phyloP scores from a whole-genome alignment of 2,329 filamentous ascomycete genomes.

The Diaporthe citri region DNA sequence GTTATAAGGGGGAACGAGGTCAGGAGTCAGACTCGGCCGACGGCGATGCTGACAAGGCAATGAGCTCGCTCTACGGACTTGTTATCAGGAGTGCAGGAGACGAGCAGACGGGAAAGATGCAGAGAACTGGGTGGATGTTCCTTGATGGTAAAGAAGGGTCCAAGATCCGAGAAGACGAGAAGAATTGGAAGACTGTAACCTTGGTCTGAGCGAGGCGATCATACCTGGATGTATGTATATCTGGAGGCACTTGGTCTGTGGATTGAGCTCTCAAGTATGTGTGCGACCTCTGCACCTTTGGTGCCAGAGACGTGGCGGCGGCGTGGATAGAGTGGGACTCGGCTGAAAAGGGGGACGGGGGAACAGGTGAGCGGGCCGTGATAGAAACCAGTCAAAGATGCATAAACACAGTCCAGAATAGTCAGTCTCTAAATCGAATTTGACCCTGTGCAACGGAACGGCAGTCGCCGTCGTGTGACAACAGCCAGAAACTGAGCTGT shows the following conservation, averaged over 20 bases:
- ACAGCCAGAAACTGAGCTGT: background rate
- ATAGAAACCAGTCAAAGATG: background rate
- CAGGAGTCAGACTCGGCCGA: background rate
- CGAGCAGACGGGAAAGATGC: background rate
- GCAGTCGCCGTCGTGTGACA: background rate
- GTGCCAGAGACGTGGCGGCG: background rate
- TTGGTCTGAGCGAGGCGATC: background rate
- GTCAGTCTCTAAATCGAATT: background rate
- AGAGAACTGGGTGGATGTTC: constrained; percentile 9
- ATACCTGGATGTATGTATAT: background rate
- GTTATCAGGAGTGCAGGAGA: background rate
- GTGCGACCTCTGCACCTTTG: background rate
- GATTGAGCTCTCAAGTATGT: background rate
- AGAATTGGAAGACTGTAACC: constrained; percentile 19
- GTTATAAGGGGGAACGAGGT: background rate
- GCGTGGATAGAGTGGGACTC: constrained; percentile 4
- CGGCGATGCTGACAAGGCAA: background rate
- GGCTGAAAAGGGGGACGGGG: background rate
- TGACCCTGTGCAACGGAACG: background rate
- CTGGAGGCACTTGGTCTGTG: too few relatives aligned
- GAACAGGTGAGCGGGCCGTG: background rate
- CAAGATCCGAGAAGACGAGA: constrained; percentile 1
- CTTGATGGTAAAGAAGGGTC: background rate
- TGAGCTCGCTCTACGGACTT: background rate
- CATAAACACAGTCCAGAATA: background rate